These are phyloP conservation scores for Talaromyces albobiverticillius DNA, from an alignment of 2,329 filamentous ascomycete genomes.

Conservation along the genomic window DNA sequence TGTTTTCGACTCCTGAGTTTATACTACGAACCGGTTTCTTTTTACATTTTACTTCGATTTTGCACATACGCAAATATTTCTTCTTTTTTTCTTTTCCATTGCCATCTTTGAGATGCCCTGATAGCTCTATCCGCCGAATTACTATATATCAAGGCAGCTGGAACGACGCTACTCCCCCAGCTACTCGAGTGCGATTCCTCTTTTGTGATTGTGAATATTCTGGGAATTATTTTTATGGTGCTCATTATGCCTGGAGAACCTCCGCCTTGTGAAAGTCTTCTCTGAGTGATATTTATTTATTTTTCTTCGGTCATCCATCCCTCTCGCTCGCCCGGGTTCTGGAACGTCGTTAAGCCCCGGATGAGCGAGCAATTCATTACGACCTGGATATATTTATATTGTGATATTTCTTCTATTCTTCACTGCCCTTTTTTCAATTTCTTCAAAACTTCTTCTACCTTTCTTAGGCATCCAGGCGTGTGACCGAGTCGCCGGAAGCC, in stretches of 20 bases:
- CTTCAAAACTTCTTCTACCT: slow-evolving; percentile 9
- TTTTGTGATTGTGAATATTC: slow-evolving; percentile 14
- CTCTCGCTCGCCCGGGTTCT: background rate
- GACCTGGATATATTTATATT: background rate
- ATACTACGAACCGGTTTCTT: slow-evolving; percentile 7
- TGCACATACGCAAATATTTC: slow-evolving; percentile 12
- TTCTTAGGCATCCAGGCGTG: slow-evolving; percentile 6
- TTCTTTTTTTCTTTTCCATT: slow-evolving; percentile 2
- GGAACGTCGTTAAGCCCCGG: background rate
- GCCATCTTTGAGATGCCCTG: background rate
- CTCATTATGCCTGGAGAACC: background rate
- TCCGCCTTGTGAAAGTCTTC: background rate
- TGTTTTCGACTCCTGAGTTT: background rate
- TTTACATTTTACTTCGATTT: background rate
- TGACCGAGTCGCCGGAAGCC: background rate
- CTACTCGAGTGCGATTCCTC: background rate
- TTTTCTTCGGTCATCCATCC: background rate
- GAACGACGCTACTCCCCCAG: background rate
- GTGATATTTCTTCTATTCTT: background rate
- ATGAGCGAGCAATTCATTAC: background rate
- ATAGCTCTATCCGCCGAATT: background rate
- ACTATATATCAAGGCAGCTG: background rate
- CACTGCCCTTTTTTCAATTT: background rate
- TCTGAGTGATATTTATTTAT: background rate
- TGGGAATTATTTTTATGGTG: background rate